Conservation (phyloP, 495 filamentous ascomycete species). For the Penicillium verhagenii region DNA sequence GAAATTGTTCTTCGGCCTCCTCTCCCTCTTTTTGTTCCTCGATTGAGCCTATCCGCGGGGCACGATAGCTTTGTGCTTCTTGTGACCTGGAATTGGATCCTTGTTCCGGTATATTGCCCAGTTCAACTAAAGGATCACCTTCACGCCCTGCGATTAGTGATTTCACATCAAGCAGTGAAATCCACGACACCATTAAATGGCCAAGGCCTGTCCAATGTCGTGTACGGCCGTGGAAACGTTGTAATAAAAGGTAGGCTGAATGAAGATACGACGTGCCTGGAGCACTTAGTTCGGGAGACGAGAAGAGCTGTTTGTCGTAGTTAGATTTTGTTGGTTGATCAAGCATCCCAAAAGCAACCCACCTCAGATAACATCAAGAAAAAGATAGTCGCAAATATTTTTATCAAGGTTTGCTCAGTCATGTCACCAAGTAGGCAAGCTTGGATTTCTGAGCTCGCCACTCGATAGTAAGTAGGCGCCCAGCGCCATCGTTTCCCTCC, state of each 20-base stretch:
- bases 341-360: conserved; percentile 1
- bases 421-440: conserved; percentile 32
- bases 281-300: conserved; percentile 26
- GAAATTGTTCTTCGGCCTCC: conserved; percentile 21
- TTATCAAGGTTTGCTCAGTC: conserved; percentile 23
- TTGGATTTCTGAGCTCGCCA: conserved; percentile 36
- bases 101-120: conserved; percentile 26
- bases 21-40: conserved; percentile 15
- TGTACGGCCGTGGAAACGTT: conserved; percentile 33
- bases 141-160: conserved; percentile 42
- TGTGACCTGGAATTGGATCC: neutral
- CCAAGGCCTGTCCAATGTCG: conserved; percentile 31
- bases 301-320: conserved; percentile 24
- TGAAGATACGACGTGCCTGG: conserved; percentile 36
- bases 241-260: conserved; percentile 34
- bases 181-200: conserved; percentile 34
- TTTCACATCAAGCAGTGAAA: conserved; percentile 41
- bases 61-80: neutral
- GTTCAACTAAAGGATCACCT: conserved; percentile 36
- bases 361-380: conserved; percentile 45
- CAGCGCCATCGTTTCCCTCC: conserved; percentile 33
- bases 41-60: neutral
- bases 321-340: neutral
- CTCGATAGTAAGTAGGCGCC: conserved; percentile 34
- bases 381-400: conserved; percentile 32